Evolutionary conservation across 148 eudicot genomes (phyloP), one percentile per base, ranked within the genome.

Genomic region (Rhododendron vialii): DNA sequence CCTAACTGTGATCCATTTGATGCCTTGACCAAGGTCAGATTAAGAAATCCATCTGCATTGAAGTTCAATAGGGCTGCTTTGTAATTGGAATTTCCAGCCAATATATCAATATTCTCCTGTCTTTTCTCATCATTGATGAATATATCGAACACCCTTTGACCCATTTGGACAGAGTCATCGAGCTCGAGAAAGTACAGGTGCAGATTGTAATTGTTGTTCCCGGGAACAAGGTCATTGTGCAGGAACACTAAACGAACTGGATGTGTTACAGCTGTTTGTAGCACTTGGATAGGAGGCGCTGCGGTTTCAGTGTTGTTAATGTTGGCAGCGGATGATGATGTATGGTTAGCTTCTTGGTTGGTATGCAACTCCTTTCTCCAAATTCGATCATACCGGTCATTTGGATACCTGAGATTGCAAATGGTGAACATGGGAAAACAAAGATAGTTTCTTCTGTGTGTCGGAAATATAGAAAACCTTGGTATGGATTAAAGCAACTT

Each of bases 121-220:
- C 80, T 45, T 83, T 80, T 86, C 55, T 67, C 65, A 59, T 73
- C 55, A 48, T 90, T 90, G 81, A 89, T 84, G 77, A 85, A 89
- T 80, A 90, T 18, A 82, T 88, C 86, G 38, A 90, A 90, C 75
- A 90, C 88, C 82, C 92, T 84, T 84, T 90, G 86, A 82, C 90
- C 90, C 28, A 78, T 69, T 85, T 87, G 90, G 77, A 89, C 89
- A 83, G 89, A 47, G 45, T 84, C 87, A 81, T 89, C 65, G 57
- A 87, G 90, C 82, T 90, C 92, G n/a, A 89, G 82, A 84, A 88
- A 90, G 84, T 90, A 86, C 36, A 90, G 87, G 86, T 85, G 61
- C 55, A 90, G 81, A 61, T 63, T 28, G 85, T 89, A 90, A 12
- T 73, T 24, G n/a, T 75, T 50, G 77, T 80, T n/a, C 36, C 82